These are phyloP conservation scores for Malassezia nana DNA, from an alignment of 1,284 basidiomycete species.

Conservation along the genomic window DNA sequence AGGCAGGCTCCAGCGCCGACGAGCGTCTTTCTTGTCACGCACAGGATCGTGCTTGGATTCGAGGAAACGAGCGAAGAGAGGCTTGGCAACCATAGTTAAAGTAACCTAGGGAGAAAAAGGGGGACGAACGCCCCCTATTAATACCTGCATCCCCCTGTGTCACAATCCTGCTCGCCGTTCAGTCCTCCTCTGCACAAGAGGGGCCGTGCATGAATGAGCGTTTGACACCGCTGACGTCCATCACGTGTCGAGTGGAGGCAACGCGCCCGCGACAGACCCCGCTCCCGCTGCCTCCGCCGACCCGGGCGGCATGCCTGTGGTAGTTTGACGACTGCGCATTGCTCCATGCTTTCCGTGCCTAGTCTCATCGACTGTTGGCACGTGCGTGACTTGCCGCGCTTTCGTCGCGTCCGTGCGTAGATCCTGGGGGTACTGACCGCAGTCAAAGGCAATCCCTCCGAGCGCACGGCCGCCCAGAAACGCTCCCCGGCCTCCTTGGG, in stretches of 20 bases:
- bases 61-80: not conserved
- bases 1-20: constrained; percentile 4
- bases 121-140: not conserved
- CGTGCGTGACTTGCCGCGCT: constrained; percentile 39
- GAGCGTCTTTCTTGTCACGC: not conserved
- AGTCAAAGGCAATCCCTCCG: constrained; percentile 30
- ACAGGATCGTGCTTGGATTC: not conserved
- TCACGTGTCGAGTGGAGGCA: not conserved
- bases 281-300: not conserved
- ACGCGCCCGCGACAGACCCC: not conserved
- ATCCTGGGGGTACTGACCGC: not conserved
- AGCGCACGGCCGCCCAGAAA: constrained; percentile 10
- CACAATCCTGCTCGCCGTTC: not conserved
- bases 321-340: not conserved
- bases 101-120: not conserved
- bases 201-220: not conserved
- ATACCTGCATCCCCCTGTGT: not conserved
- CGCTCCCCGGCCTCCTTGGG: constrained; percentile 11
- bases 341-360: constrained; percentile 16
- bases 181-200: not conserved
- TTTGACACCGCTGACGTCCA: not conserved
- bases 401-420: constrained; percentile 28
- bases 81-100: not conserved
- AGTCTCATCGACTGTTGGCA: constrained; percentile 42
- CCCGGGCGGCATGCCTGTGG: not conserved